These are phyloP conservation scores for Ceratobasidium sp. DNA, from an alignment of 1,284 basidiomycete species.

Conservation along the genomic window DNA sequence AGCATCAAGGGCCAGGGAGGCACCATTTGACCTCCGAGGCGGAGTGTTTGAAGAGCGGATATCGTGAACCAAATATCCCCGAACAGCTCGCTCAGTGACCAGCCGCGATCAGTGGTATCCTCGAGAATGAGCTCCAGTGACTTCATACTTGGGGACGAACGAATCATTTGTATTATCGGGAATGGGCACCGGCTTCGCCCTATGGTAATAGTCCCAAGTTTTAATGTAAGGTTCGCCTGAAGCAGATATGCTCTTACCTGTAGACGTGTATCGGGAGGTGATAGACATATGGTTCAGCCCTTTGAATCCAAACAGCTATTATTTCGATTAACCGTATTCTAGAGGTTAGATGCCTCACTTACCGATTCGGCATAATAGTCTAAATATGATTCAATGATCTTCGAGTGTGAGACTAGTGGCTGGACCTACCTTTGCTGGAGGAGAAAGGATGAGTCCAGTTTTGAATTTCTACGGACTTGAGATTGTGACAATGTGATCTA, in stretches of 20 bases:
- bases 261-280: neutral
- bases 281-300: neutral
- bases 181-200: neutral
- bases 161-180: slow-evolving; percentile 16
- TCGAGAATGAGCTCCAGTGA: slow-evolving; percentile 2
- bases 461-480: slow-evolving; percentile 15
- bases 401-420: neutral
- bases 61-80: neutral
- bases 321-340: neutral
- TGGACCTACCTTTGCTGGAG: neutral
- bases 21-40: neutral
- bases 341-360: neutral
- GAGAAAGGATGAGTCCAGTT: neutral
- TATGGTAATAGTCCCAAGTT: neutral
- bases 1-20: slow-evolving; percentile 11
- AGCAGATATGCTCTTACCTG: neutral
- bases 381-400: neutral
- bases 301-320: slow-evolving; percentile 15
- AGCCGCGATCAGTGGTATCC: neutral
- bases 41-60: neutral
- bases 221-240: neutral
- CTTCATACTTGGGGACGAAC: neutral
- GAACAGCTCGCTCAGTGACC: slow-evolving; percentile 22
- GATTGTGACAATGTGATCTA: neutral
- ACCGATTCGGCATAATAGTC: slow-evolving; percentile 4